Evolutionary conservation across 345 rosid species (phyloP).

Genomic region (Aquilaria malaccensis): DNA sequence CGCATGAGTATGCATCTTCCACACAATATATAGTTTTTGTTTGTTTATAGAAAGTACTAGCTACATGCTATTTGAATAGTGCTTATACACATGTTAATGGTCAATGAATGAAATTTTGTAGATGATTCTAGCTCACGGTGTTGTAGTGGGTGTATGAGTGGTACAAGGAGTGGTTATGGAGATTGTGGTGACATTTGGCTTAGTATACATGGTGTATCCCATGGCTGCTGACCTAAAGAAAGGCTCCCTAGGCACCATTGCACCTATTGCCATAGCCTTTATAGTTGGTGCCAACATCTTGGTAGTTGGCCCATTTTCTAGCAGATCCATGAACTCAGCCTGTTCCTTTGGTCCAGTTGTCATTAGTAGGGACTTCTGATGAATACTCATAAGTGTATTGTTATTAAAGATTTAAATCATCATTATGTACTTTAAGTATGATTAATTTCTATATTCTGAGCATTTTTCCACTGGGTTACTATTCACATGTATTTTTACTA

Average conservation of each 20-base stretch:
- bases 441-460: no score
- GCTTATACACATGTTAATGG: not conserved
- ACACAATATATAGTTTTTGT: not conserved
- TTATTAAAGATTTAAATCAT: no score
- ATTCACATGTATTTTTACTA: no score
- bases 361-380: conserved; percentile 44
- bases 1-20: not conserved
- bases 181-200: conserved; percentile 74
- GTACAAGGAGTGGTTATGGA: conserved; percentile 91
- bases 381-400: no score
- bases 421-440: no score
- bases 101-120: conserved; percentile 11
- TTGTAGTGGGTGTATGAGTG: conserved; percentile 71
- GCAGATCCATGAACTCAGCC: conserved; percentile 98
- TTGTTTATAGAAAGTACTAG: not conserved
- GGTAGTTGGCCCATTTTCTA: conserved; percentile 96
- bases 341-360: conserved; percentile 96
- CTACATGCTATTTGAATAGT: not conserved
- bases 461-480: no score
- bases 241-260: conserved; percentile 80
- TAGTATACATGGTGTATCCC: conserved; percentile 93
- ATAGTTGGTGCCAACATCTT: conserved; percentile 94
- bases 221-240: conserved; percentile 96
- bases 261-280: conserved; percentile 90
- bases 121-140: conserved; percentile 70